These are phyloP conservation scores for Hypericum androsaemum DNA, from an alignment of 345 rosid species.

Conservation along the genomic window DNA sequence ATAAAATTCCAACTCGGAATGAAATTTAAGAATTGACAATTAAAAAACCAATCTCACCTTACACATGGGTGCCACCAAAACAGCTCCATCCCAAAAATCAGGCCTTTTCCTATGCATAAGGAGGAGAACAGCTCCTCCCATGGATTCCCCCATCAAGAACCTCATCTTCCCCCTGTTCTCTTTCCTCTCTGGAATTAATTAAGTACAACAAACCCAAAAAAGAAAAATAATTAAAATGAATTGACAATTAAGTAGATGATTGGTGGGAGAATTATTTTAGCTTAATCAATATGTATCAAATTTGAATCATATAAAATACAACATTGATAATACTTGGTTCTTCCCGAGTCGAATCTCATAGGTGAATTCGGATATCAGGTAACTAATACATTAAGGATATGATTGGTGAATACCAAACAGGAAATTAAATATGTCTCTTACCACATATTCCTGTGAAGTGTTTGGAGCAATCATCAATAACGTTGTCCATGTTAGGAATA, in stretches of 20 bases:
- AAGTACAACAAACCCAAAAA: neutral
- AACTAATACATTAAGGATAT: too few species aligned
- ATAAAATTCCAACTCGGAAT: neutral
- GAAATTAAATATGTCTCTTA: conserved; percentile 6
- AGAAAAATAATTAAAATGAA: neutral
- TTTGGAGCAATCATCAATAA: conserved; percentile 48
- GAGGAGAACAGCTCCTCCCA: conserved; percentile 80
- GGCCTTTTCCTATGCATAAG: conserved; percentile 56
- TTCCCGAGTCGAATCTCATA: too few species aligned
- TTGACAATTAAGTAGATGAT: neutral
- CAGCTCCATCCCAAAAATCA: conserved; percentile 67
- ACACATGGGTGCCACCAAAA: conserved; percentile 84
- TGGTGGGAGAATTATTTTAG: neutral
- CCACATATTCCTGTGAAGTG: conserved; percentile 53
- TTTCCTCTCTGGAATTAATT: conserved; percentile 28
- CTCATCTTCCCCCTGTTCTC: conserved; percentile 57
- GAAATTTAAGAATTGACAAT: neutral
- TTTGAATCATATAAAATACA: too few species aligned
- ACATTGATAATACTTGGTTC: too few species aligned
- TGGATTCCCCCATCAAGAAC: conserved; percentile 66
- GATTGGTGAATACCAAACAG: neutral
- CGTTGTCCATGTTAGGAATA: conserved; percentile 33
- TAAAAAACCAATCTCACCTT: conserved; percentile 33
- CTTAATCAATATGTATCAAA: too few species aligned
- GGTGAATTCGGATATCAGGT: too few species aligned